Evolutionary conservation across 306 rosid species (phyloP).

Genomic region (Luffa aegyptiaca): DNA sequence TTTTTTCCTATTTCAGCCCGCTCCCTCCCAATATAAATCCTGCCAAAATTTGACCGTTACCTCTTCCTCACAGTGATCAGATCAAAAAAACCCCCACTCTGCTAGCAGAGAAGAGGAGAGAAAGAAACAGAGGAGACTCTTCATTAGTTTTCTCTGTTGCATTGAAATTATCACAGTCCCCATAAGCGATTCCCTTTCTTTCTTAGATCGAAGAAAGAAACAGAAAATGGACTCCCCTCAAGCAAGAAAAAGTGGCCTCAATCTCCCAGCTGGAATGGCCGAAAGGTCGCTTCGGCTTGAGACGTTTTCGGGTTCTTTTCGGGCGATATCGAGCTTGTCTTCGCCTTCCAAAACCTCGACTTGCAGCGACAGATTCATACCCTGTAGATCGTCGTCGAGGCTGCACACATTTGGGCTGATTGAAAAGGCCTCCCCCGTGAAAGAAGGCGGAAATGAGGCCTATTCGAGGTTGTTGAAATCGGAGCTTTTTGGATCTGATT

Average conservation of each 20-base stretch:
- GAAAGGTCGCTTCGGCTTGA: constrained; percentile 58
- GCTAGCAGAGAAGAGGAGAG: constrained; percentile 7
- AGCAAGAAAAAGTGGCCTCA: constrained; percentile 40
- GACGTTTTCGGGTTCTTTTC: constrained; percentile 39
- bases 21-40: constrained; percentile 21
- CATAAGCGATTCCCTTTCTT: not conserved
- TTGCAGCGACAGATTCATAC: constrained; percentile 94
- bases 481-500: constrained; percentile 91
- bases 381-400: constrained; percentile 88
- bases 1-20: not conserved
- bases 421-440: constrained; percentile 71
- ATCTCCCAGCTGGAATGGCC: constrained; percentile 92
- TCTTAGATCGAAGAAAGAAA: not conserved
- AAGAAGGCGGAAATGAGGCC: constrained; percentile 79
- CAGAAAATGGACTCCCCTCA: constrained; percentile 62
- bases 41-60: constrained; percentile 36
- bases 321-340: constrained; percentile 28
- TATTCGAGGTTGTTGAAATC: constrained; percentile 64
- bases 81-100: not conserved
- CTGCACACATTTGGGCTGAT: constrained; percentile 79
- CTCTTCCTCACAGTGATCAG: constrained; percentile 10
- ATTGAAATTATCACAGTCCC: not conserved
- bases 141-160: not conserved
- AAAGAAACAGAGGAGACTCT: not conserved
- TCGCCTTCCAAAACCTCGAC: constrained; percentile 46